A percentile compares a stretch with the other conserved stretches of the same genome.
phyloP scores from a whole-genome alignment of 306 rosid species.

The Cucumis melo region DNA sequence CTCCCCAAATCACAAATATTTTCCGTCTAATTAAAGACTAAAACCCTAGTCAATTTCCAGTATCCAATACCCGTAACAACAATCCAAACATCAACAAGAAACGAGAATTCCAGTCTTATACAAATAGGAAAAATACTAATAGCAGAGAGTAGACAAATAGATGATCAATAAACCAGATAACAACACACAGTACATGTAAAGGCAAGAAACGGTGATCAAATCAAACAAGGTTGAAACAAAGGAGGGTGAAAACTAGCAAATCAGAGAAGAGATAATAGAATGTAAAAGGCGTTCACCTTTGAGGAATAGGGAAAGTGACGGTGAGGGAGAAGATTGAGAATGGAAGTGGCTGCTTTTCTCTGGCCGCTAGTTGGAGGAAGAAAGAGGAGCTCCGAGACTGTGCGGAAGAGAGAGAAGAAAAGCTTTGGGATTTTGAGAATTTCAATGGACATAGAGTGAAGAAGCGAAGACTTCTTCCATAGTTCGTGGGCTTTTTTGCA shows the following conservation, averaged over 20 bases:
- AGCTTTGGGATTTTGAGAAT: not conserved
- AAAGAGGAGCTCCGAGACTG: not conserved
- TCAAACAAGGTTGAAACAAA: not conserved
- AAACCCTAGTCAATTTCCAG: not conserved
- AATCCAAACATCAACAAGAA: not conserved
- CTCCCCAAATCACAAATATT: not conserved
- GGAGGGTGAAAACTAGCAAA: not conserved
- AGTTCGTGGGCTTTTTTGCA: not conserved
- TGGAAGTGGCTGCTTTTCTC: not conserved
- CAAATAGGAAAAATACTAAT: not conserved
- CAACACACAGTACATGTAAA: not conserved
- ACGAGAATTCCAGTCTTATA: not conserved
- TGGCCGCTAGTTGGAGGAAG: not conserved
- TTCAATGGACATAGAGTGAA: not conserved
- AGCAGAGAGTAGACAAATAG: not conserved
- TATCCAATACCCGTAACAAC: not conserved
- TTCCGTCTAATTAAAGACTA: not conserved
- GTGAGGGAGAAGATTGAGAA: not conserved
- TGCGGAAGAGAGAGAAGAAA: not conserved
- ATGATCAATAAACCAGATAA: not conserved
- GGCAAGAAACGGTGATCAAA: not conserved
- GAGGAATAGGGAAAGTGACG: not conserved
- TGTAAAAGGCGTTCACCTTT: not conserved
- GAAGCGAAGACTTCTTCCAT: not conserved
- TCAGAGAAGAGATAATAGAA: not conserved